These are phyloP conservation scores for Aspergillus caelatus DNA, from an alignment of 2,329 filamentous ascomycete genomes.

Conservation along the genomic window DNA sequence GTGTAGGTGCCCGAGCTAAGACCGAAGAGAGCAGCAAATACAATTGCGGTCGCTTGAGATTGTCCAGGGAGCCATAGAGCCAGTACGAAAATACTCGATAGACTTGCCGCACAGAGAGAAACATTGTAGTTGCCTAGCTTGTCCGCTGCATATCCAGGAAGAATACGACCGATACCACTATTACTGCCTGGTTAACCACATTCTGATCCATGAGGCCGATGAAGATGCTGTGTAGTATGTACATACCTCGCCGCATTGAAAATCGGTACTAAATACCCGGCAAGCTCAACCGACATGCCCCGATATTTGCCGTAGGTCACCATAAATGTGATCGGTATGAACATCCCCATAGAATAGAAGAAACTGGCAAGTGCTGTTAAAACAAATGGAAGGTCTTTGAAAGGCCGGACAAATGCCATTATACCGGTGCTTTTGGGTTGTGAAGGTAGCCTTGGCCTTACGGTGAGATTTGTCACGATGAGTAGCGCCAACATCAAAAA, in stretches of 20 bases:
- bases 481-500: constrained; percentile 64
- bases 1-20: not conserved
- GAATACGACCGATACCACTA: constrained; percentile 57
- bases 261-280: not conserved
- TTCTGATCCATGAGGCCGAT: not conserved
- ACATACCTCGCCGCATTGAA: not conserved
- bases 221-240: not conserved
- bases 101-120: constrained; percentile 42
- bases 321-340: not conserved
- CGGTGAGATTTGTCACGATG: constrained; percentile 55
- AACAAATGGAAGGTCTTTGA: not conserved
- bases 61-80: constrained; percentile 52
- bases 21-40: not conserved
- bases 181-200: not conserved
- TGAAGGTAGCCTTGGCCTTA: constrained; percentile 43
- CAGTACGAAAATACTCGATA: constrained; percentile 48
- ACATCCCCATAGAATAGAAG: not conserved
- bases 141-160: constrained; percentile 59
- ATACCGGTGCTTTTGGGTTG: constrained; percentile 7
- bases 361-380: not conserved
- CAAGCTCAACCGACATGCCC: not conserved
- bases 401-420: not conserved
- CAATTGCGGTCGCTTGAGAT: not conserved
- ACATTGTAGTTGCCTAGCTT: constrained; percentile 41
- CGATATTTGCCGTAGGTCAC: not conserved